phyloP scores from a whole-genome alignment of 73 alveolate species.

The Tetrahymena borealis region DNA sequence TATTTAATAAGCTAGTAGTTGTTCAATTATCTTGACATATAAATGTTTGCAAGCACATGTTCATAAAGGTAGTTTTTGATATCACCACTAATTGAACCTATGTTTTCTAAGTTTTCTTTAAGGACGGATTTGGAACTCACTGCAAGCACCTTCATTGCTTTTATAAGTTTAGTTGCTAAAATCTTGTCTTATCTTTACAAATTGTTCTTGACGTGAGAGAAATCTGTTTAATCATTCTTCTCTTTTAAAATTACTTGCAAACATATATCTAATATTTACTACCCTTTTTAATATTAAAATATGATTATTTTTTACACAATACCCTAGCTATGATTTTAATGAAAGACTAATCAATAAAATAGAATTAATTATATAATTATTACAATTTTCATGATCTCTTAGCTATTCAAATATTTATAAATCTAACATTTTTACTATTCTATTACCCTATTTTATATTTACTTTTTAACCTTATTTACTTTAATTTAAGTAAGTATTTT shows the following conservation, averaged over 20 bases:
- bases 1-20: neutral
- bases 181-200: neutral
- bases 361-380: neutral
- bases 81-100: neutral
- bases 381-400: neutral
- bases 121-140: neutral
- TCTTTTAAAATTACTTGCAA: neutral
- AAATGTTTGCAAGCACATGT: neutral
- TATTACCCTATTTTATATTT: neutral
- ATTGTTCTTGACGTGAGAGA: neutral
- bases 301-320: neutral
- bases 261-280: neutral
- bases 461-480: neutral
- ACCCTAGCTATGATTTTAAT: neutral
- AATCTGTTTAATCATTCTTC: neutral
- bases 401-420: neutral
- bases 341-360: neutral
- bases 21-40: neutral
- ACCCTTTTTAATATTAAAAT: neutral
- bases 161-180: neutral
- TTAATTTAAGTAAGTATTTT: neutral
- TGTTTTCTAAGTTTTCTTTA: neutral
- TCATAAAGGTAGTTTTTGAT: neutral
- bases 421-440: neutral
- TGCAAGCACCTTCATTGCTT: neutral